Conservation (phyloP, 2,329 filamentous ascomycete genomes). For the Aspergillus tubingensis region DNA sequence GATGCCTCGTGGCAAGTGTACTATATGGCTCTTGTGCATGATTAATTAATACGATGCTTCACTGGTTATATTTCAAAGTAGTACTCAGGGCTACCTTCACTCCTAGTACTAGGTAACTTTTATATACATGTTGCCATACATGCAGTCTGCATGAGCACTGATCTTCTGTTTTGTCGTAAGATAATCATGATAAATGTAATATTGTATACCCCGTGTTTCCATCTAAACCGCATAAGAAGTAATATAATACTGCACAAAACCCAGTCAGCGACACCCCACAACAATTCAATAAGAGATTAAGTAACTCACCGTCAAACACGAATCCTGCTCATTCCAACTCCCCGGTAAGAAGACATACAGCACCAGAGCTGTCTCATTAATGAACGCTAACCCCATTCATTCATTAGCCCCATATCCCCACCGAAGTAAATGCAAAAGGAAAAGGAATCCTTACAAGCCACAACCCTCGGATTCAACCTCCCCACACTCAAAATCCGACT, state of each 20-base stretch:
- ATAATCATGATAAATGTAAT: not conserved
- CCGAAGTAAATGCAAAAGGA: not conserved
- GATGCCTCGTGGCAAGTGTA: not conserved
- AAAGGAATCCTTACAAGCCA: slow-evolving; percentile 67
- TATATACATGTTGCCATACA: not conserved
- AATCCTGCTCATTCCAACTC: slow-evolving; percentile 45
- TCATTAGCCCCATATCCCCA: not conserved
- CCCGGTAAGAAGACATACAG: slow-evolving; percentile 50
- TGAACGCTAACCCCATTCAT: slow-evolving; percentile 36
- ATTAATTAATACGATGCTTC: not conserved
- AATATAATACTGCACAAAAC: slow-evolving; percentile 44
- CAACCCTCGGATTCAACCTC: slow-evolving; percentile 82
- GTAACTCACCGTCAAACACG: slow-evolving; percentile 47
- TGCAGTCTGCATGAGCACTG: not conserved
- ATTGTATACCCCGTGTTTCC: too few relatives aligned
- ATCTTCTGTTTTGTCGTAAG: not conserved
- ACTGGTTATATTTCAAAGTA: not conserved
- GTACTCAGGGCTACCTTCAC: not conserved
- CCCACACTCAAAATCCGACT: slow-evolving; percentile 91
- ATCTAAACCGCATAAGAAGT: slow-evolving; percentile 41
- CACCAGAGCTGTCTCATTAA: slow-evolving; percentile 49
- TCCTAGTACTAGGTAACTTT: not conserved
- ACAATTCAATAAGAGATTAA: not conserved
- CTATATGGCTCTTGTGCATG: not conserved
- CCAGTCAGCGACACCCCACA: not conserved